Base-by-base conservation (phyloP, 305 asterid genomes). In the Fraxinus xanthoxyloides region DNA sequence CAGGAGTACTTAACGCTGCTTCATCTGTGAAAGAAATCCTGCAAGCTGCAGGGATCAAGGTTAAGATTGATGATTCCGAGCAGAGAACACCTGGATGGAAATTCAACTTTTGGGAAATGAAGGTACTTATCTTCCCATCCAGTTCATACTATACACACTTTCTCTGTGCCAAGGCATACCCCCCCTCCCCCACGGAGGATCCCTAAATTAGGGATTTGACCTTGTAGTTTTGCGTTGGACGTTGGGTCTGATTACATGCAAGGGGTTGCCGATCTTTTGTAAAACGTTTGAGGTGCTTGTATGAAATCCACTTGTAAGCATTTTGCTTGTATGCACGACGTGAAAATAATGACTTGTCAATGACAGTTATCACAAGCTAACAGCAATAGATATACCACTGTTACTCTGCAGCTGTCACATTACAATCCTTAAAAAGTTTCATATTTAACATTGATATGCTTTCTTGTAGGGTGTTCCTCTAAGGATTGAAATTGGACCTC, bases 11-110 rank as follows among this genome's bases (percentile, higher is more conserved):
- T 79, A 86, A 85, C 80, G 94, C 97, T 79, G 90, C 96, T 75
- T 86, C 90, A 35, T 89, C 97, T 74, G 94, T 93, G 77, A 95
- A 94, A 85, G 90, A 85, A 84, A 81, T 86, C 78, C 91, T 95
- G 80, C 91, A 86, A 78, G 88, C 94, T 79, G 94, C 97, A 4
- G 97, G 98, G 79, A 82, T 96, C 80, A 94, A 84, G 89, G 95
- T 94, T 67, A 93, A 93, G 86, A 43, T 93, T 82, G 98, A 96
- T 69, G 97, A 92, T 82, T 88, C 98, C 10, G 99, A 96, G 87
- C 98, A 96, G 92, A 93, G 93, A 87, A 96, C 98, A 28, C 99
- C 99, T 43, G 98, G 99, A 40, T 96, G 98, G 98, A 94, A 96
- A 88, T 96, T 85, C 85, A 96, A 96, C 79, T 96, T 93, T 86